Conservation (phyloP, 805 yeast genomes). For the Candida xyloterini region DNA sequence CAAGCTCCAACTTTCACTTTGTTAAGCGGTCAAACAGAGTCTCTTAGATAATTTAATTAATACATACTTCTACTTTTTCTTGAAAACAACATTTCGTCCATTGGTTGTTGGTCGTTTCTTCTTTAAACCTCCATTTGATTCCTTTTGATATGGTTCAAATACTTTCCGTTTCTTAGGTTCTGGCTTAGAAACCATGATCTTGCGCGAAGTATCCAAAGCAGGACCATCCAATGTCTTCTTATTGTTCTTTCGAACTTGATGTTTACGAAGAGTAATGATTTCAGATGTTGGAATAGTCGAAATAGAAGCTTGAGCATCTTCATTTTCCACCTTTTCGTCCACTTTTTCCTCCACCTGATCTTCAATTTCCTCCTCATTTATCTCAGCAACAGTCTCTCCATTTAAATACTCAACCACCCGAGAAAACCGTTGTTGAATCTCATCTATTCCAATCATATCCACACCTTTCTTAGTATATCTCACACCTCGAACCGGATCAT, state of each 20-base stretch:
- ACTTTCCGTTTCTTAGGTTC: conserved; percentile 33
- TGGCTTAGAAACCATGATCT: conserved; percentile 19
- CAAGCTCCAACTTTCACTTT: conserved; percentile 87
- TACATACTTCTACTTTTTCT: conserved; percentile 22
- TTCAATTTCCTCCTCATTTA: conserved; percentile 19
- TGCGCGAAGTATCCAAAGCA: conserved; percentile 11
- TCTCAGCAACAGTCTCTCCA: conserved; percentile 12
- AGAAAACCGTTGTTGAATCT: conserved; percentile 18
- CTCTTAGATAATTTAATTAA: conserved; percentile 26
- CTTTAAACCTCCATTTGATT: conserved; percentile 25
- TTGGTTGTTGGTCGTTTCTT: conserved; percentile 27
- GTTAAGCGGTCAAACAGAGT: conserved; percentile 74
- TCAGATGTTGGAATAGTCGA: conserved; percentile 21
- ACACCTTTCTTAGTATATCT: conserved; percentile 21
- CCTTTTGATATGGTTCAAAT: conserved; percentile 57
- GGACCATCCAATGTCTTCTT: not conserved
- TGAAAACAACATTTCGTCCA: conserved; percentile 30
- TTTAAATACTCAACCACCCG: conserved; percentile 16
- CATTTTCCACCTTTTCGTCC: not conserved
- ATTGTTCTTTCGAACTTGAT: conserved; percentile 16
- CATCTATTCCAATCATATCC: conserved; percentile 8
- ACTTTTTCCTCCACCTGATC: conserved; percentile 5
- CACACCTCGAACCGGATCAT: conserved; percentile 7
- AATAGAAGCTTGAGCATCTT: conserved; percentile 14
- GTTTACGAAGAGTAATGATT: conserved; percentile 32